phyloP scores from a whole-genome alignment of 1,284 basidiomycete species.

The Xerocomus amazonicus region DNA sequence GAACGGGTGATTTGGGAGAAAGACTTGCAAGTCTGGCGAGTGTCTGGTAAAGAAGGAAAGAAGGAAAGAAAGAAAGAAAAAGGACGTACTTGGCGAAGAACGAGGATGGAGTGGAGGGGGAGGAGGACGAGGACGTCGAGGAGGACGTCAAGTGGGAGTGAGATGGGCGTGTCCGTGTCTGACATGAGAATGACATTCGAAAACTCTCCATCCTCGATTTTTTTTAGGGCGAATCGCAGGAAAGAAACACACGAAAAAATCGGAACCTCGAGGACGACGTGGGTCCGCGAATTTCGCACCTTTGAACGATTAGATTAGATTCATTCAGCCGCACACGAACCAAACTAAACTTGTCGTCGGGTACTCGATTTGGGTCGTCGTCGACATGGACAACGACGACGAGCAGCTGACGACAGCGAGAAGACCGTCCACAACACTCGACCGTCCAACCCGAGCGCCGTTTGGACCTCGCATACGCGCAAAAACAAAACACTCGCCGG shows the following conservation, averaged over 20 bases:
- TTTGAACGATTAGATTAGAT: neutral
- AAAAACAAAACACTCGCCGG: slow-evolving; percentile 8
- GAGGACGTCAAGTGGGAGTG: slow-evolving; percentile 5
- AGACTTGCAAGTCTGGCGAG: slow-evolving; percentile 31
- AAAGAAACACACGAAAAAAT: slow-evolving; percentile 17
- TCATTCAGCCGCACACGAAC: too few relatives aligned
- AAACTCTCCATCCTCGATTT: too few relatives aligned
- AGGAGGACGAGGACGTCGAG: slow-evolving; percentile 15
- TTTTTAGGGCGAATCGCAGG: too few relatives aligned
- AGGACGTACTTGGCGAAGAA: slow-evolving; percentile 20
- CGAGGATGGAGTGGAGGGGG: slow-evolving; percentile 17
- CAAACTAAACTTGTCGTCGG: neutral
- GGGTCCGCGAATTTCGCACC: slow-evolving; percentile 1
- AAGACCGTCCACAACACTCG: slow-evolving; percentile 14
- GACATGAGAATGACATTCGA: too few relatives aligned
- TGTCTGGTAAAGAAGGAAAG: slow-evolving; percentile 37
- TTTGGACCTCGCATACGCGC: slow-evolving; percentile 22
- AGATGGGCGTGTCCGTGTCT: too few relatives aligned
- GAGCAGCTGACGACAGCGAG: neutral
- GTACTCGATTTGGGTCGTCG: neutral
- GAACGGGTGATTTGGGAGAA: slow-evolving; percentile 42
- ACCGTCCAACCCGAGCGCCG: slow-evolving; percentile 25
- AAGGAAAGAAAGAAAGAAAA: accelerated
- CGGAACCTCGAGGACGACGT: slow-evolving; percentile 12
- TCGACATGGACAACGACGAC: slow-evolving; percentile 21